Base-by-base conservation (phyloP, 805 yeast species). In the Saturnispora silvae region DNA sequence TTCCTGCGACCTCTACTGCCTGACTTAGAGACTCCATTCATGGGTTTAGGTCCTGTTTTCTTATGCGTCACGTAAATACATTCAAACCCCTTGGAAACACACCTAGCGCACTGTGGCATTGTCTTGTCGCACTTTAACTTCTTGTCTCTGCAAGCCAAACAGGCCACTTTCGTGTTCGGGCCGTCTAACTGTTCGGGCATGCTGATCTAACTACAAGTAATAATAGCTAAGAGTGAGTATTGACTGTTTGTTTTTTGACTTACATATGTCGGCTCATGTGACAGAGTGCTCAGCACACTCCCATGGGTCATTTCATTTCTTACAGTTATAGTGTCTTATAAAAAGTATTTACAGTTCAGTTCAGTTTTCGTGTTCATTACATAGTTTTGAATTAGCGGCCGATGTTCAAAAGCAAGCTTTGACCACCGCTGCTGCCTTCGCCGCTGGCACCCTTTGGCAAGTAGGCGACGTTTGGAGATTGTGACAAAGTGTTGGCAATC, bases 401-500 rank as follows among this genome's bases (percentile, higher is more conserved):
- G 38, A 81, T 59, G 59, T 75, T 79, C 52, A 81, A 65, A 41
- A 81, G 61, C 45, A 81, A 64, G 36, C 76, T 70, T 62, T 74
- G 78, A 45, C 60, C 28, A 45, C 62, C 56, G 11, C 58, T 60
- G 9, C 60, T 63, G 25, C 55, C 59, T 24, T 67, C 67, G 34
- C 68, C 62, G 22, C 49, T 33, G 11, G 59, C 47, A 15, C 60
- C 59, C 41, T 69, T 54, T 42, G 98, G 98, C 55, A 89, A 72
- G 59, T 89, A 89, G 9, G 95, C 81, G 38, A 89, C 81, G 56
- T 87, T 89, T 11, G 84, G 72, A 35, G 95, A 80, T 41, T 67
- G 61, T 18, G 95, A 84, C 56, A 92, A 69, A 11, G 96, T 85
- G 40, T 68, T 65, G 8, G 98, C 98, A 60, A 92, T 92, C 45